phyloP scores from a whole-genome alignment of 2,329 filamentous ascomycete genomes.

The Thelonectria blattea region DNA sequence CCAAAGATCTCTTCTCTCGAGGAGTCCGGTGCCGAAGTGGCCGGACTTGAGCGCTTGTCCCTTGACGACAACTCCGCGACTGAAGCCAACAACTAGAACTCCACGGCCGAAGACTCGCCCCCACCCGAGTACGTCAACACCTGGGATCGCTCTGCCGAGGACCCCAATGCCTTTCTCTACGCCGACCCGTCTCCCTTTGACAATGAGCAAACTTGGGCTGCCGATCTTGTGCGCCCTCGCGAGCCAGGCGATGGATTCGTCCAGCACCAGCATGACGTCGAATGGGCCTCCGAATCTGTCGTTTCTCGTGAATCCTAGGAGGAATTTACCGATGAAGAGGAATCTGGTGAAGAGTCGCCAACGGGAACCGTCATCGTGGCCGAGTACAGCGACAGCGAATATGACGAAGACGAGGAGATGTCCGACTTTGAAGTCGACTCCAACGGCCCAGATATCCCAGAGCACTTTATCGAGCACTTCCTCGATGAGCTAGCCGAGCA shows the following conservation, averaged over 20 bases:
- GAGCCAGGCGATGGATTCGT: neutral
- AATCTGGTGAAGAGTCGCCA: too few relatives aligned
- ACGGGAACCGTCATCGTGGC: too few relatives aligned
- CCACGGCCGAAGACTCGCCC: neutral
- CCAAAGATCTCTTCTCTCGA: neutral
- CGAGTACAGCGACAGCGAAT: too few relatives aligned
- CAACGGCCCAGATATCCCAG: too few relatives aligned
- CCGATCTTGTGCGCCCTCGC: neutral
- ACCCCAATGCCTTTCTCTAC: neutral
- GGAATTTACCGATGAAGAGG: neutral
- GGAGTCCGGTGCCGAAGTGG: neutral
- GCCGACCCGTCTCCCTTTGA: neutral
- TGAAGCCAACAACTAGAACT: neutral
- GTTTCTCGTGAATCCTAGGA: neutral
- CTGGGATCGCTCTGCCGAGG: neutral
- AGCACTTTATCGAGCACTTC: too few relatives aligned
- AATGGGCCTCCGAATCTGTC: neutral
- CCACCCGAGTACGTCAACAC: neutral
- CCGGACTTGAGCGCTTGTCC: neutral
- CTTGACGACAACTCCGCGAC: neutral
- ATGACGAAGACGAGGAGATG: too few relatives aligned
- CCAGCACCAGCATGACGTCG: neutral
- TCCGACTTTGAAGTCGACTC: too few relatives aligned
- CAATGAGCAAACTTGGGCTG: neutral
- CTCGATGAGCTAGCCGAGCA: too few relatives aligned